Percentiles rank a stretch among this genome's conserved stretches.
Evolutionary conservation across 2,329 filamentous ascomycete species (phyloP).

Genomic region (Curvularia lunata): DNA sequence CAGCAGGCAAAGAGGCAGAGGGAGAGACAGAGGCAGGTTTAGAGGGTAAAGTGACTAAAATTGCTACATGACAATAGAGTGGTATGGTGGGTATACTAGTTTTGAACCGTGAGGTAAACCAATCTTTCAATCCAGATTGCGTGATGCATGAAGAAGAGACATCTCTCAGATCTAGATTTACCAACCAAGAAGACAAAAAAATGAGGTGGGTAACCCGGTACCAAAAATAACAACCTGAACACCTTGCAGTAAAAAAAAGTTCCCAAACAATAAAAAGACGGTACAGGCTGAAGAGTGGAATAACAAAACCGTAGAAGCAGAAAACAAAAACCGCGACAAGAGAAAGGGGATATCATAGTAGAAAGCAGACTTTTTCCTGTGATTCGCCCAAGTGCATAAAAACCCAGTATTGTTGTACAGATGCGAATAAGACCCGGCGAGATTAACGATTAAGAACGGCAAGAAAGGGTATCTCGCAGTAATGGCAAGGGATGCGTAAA

Average conservation of each 20-base stretch:
- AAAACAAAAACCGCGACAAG: constrained; percentile 13
- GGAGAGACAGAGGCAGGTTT: background rate
- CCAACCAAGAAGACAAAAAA: constrained; percentile 26
- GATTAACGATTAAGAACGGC: constrained; percentile 46
- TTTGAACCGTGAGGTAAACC: constrained; percentile 41
- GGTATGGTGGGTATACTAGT: constrained; percentile 36
- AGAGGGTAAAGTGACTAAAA: constrained; percentile 6
- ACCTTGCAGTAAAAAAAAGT: constrained; percentile 29
- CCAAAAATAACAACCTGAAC: constrained; percentile 24
- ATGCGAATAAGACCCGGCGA: constrained; percentile 36
- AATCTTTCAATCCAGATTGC: constrained; percentile 22
- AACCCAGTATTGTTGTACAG: constrained; percentile 45
- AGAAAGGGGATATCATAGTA: constrained; percentile 45
- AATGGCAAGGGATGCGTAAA: constrained; percentile 41
- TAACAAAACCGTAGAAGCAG: background rate
- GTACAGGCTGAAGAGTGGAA: constrained; percentile 24
- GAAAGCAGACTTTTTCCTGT: constrained; percentile 47
- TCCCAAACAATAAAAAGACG: constrained; percentile 16
- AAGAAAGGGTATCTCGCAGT: constrained; percentile 51
- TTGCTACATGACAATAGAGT: constrained; percentile 29
- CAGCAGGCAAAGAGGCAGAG: background rate
- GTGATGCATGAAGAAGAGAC: constrained; percentile 17
- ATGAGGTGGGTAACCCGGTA: constrained; percentile 21
- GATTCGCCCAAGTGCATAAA: constrained; percentile 45
- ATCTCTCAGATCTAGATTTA: constrained; percentile 31